Percentiles rank a stretch among this genome's conserved stretches.
Evolutionary conservation across 2,329 filamentous ascomycete genomes (phyloP).

Genomic region (Pyrenophora tritici-repentis): DNA sequence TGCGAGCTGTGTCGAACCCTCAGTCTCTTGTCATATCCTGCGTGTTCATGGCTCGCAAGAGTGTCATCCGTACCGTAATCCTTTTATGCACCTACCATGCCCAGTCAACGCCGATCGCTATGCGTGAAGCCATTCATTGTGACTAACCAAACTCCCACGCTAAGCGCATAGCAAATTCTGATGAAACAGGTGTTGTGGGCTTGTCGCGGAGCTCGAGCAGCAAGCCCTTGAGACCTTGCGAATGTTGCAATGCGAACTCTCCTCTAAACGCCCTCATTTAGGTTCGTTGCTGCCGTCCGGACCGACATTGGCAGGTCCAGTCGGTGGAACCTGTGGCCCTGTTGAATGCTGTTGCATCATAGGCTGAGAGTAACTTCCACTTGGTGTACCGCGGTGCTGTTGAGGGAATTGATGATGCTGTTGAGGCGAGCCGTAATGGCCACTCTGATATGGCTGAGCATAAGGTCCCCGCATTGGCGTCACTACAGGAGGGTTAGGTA

Average conservation of each 20-base stretch:
- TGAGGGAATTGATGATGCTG: slow-evolving; percentile 49
- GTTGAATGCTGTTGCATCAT: slow-evolving; percentile 50
- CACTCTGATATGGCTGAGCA: slow-evolving; percentile 46
- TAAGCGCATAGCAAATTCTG: slow-evolving; percentile 38
- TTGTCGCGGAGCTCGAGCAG: slow-evolving; percentile 8
- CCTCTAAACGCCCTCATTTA: slow-evolving; percentile 38
- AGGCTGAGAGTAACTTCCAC: slow-evolving; percentile 48
- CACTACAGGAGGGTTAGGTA: slow-evolving; percentile 35
- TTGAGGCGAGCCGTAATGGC: slow-evolving; percentile 48
- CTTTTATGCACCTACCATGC: slow-evolving; percentile 27
- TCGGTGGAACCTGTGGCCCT: slow-evolving; percentile 42
- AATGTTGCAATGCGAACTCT: slow-evolving; percentile 16
- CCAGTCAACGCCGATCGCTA: slow-evolving; percentile 47
- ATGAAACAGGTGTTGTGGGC: slow-evolving; percentile 21
- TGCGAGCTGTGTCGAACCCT: slow-evolving; percentile 1
- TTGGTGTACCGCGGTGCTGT: slow-evolving; percentile 48
- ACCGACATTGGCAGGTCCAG: slow-evolving; percentile 42
- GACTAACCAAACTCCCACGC: slow-evolving; percentile 32
- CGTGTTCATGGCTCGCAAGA: slow-evolving; percentile 1
- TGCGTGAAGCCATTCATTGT: slow-evolving; percentile 34
- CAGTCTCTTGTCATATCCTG: slow-evolving; percentile 3
- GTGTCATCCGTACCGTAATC: slow-evolving; percentile 2
- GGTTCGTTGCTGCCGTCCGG: slow-evolving; percentile 43
- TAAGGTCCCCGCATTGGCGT: slow-evolving; percentile 48
- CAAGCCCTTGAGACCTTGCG: slow-evolving; percentile 11